Evolutionary conservation across 495 filamentous ascomycete species (phyloP).

Genomic region (Corynascus novoguineensis): DNA sequence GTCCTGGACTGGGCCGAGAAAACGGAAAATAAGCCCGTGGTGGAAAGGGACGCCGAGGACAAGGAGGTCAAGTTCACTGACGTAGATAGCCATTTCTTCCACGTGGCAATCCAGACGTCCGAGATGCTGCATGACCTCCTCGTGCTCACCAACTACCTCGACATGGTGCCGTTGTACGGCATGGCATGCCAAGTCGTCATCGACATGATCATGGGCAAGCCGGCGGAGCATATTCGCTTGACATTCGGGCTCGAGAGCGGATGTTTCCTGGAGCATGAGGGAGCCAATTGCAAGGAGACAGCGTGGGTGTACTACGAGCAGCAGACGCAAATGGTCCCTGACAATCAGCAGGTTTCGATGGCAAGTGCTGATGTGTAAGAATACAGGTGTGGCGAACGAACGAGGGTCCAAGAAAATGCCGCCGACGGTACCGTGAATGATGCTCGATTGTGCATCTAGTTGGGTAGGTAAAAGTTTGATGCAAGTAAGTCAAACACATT

Average conservation of each 20-base stretch:
- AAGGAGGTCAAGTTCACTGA: neutral
- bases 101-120: too few relatives aligned
- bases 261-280: constrained; percentile 5
- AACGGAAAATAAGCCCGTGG: neutral
- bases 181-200: neutral
- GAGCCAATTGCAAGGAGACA: neutral
- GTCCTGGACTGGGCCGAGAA: neutral
- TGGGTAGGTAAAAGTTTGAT: too few relatives aligned
- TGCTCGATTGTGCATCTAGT: too few relatives aligned
- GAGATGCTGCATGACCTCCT: neutral
- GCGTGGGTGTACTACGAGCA: too few relatives aligned
- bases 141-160: constrained; percentile 2
- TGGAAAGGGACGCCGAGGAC: neutral
- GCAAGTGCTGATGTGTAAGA: too few relatives aligned
- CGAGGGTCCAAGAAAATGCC: too few relatives aligned
- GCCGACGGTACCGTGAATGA: too few relatives aligned
- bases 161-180: neutral
- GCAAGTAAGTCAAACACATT: too few relatives aligned
- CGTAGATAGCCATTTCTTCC: too few relatives aligned
- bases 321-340: too few relatives aligned
- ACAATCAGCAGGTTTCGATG: too few relatives aligned
- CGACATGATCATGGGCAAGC: constrained; percentile 1
- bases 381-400: too few relatives aligned
- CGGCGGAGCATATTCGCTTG: neutral
- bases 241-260: constrained; percentile 1